Base-by-base conservation (phyloP, 371 early-diverging fungal genomes). In the Mucor sp. region DNA sequence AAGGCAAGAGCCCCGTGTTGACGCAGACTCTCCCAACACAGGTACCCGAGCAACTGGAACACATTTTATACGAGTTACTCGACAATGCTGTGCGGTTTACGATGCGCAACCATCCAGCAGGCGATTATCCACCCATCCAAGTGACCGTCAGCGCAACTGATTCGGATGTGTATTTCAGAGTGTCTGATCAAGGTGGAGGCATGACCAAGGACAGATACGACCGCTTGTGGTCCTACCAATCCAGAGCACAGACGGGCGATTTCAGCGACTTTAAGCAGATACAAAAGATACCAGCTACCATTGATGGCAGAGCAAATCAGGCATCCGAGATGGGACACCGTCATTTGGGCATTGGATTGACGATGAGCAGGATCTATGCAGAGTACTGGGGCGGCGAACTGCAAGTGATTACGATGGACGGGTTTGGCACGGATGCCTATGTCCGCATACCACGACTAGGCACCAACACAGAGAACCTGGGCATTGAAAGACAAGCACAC, bases 141-240 rank as follows among this genome's bases (percentile, higher is more conserved):
- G 90, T 96, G 27, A 96, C 97, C 2, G 87, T 97, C 33, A 93
- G 94, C 68, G 85, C 85, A 32, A 88, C 88, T 57, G 85, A 82
- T 30, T 82, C 83, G 4, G 91, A 93, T 72, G 83, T 96, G n/a
- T 90, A 90, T 48, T 93, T 96, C 72, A 91, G 99, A 27, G 82
- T 98, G 17, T 94, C 95, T 1, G 97, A 97, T 77, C 90, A 91
- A 77, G 95, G 94, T 50, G 96, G 96, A 39, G 97, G 97, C 15
- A 94, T 97, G 71, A 74, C 79, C 21, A 77, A 83, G 30, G 80
- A 86, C 4, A 74, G 86, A 32, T 88, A 89, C 65, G 80, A 81
- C 1, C 81, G 87, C 55, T 66, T 97, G 12, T 97, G 95, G 95
- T 93, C 92, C n/a, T 97, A 58, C 86, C 89, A 75, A 60, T 77